phyloP scores from a whole-genome alignment of 345 rosid genomes.

The Euphorbia tirucalli region DNA sequence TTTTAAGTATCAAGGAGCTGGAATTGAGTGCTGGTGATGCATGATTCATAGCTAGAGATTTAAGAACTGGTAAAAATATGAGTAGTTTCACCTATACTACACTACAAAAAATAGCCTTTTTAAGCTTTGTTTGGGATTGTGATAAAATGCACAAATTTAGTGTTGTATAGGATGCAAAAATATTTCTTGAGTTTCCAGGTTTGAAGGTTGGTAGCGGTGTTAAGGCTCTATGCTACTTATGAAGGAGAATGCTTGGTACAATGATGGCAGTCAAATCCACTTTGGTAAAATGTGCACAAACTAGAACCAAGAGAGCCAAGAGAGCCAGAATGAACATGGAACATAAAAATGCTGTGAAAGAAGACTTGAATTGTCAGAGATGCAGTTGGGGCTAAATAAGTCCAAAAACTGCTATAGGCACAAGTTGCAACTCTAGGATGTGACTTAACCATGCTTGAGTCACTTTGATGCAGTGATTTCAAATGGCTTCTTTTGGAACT shows the following conservation, averaged over 20 bases:
- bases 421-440: neutral
- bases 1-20: neutral
- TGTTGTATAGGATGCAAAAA: neutral
- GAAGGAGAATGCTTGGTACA: too few species aligned
- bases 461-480: neutral
- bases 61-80: neutral
- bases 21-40: neutral
- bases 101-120: neutral
- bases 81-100: neutral
- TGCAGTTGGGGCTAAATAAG: neutral
- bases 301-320: neutral
- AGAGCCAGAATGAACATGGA: neutral
- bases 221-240: neutral
- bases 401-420: neutral
- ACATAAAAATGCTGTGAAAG: neutral
- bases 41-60: neutral
- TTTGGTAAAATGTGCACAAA: neutral
- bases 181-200: neutral
- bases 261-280: too few species aligned
- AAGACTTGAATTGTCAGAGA: neutral
- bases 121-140: neutral
- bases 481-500: neutral
- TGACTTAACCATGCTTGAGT: neutral
- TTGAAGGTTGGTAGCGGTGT: neutral
- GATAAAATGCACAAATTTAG: neutral